Evolutionary conservation across 129 eudicot species (phyloP).

Genomic region (Pseudognaphalium luteoalbum): DNA sequence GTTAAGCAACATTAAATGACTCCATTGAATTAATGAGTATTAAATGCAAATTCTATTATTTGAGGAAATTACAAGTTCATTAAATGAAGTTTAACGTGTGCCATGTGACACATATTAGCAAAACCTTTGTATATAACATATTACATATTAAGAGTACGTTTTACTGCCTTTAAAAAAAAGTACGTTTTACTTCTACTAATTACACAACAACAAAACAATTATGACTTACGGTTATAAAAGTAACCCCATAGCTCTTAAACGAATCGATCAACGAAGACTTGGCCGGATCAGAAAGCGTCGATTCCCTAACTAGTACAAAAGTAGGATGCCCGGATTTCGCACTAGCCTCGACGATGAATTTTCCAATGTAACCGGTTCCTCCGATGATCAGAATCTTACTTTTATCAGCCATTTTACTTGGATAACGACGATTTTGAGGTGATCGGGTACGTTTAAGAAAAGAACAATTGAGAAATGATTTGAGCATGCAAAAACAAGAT

Average conservation of each 20-base stretch:
- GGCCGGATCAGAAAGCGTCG: conserved; percentile 42
- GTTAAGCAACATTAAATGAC: too few relatives aligned
- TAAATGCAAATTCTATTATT: too few relatives aligned
- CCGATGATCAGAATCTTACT: conserved; percentile 50
- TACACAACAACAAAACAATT: not conserved
- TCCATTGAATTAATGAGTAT: too few relatives aligned
- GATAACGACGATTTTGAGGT: not conserved
- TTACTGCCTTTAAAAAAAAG: too few relatives aligned
- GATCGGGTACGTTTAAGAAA: conserved; percentile 9
- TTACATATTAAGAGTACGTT: not conserved
- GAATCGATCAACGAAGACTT: conserved; percentile 36
- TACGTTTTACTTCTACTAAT: not conserved
- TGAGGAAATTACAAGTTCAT: too few relatives aligned
- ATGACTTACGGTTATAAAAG: conserved; percentile 33
- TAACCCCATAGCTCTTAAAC: conserved; percentile 43
- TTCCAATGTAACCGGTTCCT: conserved; percentile 54
- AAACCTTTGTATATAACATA: too few relatives aligned
- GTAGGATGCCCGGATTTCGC: conserved; percentile 49
- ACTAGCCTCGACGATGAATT: conserved; percentile 45
- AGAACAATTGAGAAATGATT: not conserved
- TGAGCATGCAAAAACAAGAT: conserved; percentile 3
- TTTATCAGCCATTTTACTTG: conserved; percentile 34
- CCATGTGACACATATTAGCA: too few relatives aligned
- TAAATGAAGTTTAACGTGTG: too few relatives aligned
- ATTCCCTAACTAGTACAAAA: conserved; percentile 40